Evolutionary conservation across 1,284 basidiomycete genomes (phyloP), one percentile per base, ranked within the genome.

Genomic region (Austroboletus novae-zelandiae): DNA sequence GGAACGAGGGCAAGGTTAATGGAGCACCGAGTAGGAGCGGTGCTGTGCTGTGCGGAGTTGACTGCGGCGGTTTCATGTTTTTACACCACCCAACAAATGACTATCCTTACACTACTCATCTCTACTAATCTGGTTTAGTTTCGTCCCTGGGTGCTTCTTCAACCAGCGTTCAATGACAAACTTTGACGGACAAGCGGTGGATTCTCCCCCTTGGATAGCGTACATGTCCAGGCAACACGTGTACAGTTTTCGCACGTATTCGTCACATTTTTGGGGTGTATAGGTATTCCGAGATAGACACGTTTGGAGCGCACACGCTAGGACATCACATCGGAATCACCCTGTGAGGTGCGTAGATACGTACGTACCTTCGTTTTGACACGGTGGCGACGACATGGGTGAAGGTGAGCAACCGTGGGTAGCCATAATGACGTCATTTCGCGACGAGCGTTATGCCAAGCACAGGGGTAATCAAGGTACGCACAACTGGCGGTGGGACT

Each of bases 281-380:
- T 86, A 88, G 0, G 80, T 85, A 64, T 87, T 78, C 57, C 76
- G 81, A 52, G 75, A 74, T 18, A 89, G 69, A 61, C 86, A 89
- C 1, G 69, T 48, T 47, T 88, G 85, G 5, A 88, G 69, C 17
- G 71, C 61, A 61, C 85, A 88, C 1, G 85, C 86, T 88, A 52
- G 30, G 34, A 14, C 7, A 7, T 14, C 7, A 2, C 20, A 23
- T 35, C 34, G 7, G 13, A 7, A 8, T 13, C 34, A 13, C n/a
- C 34, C 34, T 10, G 13, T 3, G n/a, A 13, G 14, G 10, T 11
- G 15, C 27, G 27, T 23, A 25, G 15, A 8, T 15, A 8, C 25
- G 10, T 35, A 39, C 59, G 18, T 36, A 70, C 69, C 69, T 69
- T 72, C 46, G 13, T 58, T 48, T 50, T 71, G 71, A 51, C 71